Evolutionary conservation across 805 yeast genomes (phyloP).

Genomic region (Teunomyces lycoperdinae): DNA sequence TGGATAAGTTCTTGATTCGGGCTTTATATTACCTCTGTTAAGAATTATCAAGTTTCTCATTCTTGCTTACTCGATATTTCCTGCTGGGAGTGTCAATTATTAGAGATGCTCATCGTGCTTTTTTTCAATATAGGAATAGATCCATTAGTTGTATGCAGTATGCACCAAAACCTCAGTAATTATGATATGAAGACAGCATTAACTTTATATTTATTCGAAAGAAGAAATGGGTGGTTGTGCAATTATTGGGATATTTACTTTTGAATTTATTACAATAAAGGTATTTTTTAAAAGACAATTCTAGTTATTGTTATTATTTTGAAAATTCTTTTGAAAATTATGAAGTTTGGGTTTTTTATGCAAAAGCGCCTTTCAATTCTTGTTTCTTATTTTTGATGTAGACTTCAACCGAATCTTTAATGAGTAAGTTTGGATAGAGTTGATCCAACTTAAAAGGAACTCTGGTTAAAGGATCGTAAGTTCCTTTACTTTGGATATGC

Average conservation of each 20-base stretch:
- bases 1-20: constrained; percentile 59
- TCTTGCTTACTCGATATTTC: constrained; percentile 3
- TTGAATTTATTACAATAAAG: too few relatives aligned
- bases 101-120: constrained; percentile 2
- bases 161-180: not conserved
- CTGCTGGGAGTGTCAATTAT: not conserved
- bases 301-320: not conserved
- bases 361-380: not conserved
- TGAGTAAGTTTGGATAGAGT: constrained; percentile 38
- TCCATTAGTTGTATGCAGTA: not conserved
- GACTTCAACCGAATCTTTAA: constrained; percentile 36
- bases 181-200: not conserved
- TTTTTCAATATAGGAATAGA: not conserved
- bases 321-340: not conserved
- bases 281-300: too few relatives aligned
- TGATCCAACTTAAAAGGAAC: constrained; percentile 30
- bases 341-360: not conserved
- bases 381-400: constrained; percentile 11
- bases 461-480: constrained; percentile 43
- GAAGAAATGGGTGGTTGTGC: too few relatives aligned
- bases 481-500: constrained; percentile 11
- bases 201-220: too few relatives aligned
- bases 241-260: too few relatives aligned
- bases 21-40: constrained; percentile 52
- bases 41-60: constrained; percentile 53